Percentiles rank a stretch among this genome's conserved stretches.
phyloP scores from a whole-genome alignment of 768 basidiomycete genomes.

The Auricularia auricula-judae region DNA sequence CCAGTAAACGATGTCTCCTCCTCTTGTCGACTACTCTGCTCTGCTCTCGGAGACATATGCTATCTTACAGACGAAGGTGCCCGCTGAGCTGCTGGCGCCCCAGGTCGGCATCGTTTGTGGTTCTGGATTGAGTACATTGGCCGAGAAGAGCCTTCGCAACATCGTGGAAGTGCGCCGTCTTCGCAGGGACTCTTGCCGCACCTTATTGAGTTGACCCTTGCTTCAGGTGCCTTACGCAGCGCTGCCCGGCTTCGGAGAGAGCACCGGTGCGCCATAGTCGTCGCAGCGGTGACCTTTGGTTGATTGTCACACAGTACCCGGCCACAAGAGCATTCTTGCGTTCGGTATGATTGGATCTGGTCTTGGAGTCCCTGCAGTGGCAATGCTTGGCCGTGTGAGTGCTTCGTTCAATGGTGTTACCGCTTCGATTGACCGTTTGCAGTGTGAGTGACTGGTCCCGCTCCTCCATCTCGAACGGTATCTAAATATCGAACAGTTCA shows the following conservation, averaged over 20 bases:
- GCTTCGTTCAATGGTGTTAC: no score
- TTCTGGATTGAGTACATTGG: constrained; percentile 72
- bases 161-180: constrained; percentile 18
- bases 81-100: constrained; percentile 35
- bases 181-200: not conserved
- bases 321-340: constrained; percentile 70
- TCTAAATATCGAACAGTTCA: constrained; percentile 32
- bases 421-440: not conserved
- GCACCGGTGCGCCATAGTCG: constrained; percentile 46
- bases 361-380: constrained; percentile 67
- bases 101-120: constrained; percentile 79
- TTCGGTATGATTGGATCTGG: constrained; percentile 65
- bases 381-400: constrained; percentile 76
- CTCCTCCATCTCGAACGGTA: no score
- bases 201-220: not conserved
- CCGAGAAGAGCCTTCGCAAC: constrained; percentile 40
- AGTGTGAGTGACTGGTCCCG: not conserved
- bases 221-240: constrained; percentile 48
- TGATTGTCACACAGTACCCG: constrained; percentile 39
- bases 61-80: constrained; percentile 10
- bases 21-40: not conserved
- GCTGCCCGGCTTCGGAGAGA: constrained; percentile 64
- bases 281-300: not conserved
- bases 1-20: not conserved
- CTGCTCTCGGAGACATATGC: constrained; percentile 5